Conservation (phyloP, 202 grass and related monocot genomes). For the Digitaria exilis region DNA sequence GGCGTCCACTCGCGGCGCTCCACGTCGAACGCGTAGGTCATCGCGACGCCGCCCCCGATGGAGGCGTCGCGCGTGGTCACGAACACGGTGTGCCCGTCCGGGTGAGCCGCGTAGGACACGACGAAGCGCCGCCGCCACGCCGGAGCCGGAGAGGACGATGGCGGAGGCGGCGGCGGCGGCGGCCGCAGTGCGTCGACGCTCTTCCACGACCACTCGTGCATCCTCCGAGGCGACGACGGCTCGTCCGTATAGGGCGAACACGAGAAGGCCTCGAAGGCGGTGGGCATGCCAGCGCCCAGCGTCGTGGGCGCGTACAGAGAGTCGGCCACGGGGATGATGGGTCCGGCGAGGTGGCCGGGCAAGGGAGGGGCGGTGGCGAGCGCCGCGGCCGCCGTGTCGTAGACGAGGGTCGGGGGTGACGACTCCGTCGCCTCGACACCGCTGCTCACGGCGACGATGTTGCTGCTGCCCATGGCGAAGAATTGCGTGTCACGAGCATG, state of each 20-base stretch:
- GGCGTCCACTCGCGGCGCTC: background rate
- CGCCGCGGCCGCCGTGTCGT: background rate
- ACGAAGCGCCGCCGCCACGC: no score
- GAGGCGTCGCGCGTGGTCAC: background rate
- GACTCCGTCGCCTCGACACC: no score
- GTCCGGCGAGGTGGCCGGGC: background rate
- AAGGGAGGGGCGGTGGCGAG: slow-evolving; percentile 2
- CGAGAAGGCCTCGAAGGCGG: background rate
- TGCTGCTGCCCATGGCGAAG: background rate
- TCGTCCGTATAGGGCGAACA: background rate
- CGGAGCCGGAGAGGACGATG: no score
- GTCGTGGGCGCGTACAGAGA: background rate
- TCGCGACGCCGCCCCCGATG: no score
- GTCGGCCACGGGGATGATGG: background rate
- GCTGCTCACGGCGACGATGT: background rate
- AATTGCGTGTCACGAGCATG: background rate
- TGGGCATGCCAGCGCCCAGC: background rate
- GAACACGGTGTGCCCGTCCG: background rate
- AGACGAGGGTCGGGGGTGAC: background rate
- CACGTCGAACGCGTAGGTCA: slow-evolving; percentile 17
- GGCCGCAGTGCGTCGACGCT: background rate
- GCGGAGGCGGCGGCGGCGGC: no score
- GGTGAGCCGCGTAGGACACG: background rate
- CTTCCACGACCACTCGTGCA: background rate
- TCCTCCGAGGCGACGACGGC: background rate